These are phyloP conservation scores for Chrysanthemum makinoi DNA, from an alignment of 129 eudicot genomes.

Conservation along the genomic window DNA sequence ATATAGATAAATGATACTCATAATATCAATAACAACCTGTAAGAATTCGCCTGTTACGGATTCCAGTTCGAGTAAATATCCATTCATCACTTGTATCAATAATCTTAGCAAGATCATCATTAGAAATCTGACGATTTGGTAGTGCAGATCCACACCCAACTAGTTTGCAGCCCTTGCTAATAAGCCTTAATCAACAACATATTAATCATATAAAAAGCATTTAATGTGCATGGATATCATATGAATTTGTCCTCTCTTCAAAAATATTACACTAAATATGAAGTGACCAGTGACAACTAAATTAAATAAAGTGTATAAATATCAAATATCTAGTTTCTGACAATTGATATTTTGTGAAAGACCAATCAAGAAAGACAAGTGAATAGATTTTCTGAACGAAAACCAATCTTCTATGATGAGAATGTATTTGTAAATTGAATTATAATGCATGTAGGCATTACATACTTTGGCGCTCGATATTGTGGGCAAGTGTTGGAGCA, in stretches of 20 bases:
- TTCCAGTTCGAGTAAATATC: constrained; percentile 78
- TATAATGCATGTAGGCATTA: too few species aligned
- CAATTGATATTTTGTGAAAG: too few species aligned
- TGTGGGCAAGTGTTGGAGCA: constrained; percentile 37
- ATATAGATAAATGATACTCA: not conserved
- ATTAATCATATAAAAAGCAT: not conserved
- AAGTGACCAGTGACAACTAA: not conserved
- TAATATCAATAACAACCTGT: constrained; percentile 40
- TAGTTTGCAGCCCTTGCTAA: constrained; percentile 65
- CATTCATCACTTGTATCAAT: constrained; percentile 85
- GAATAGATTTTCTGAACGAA: too few species aligned
- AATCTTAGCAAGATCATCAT: constrained; percentile 68
- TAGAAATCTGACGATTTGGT: constrained; percentile 61
- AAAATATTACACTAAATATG: not conserved
- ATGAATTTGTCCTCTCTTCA: not conserved
- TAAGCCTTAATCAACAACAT: constrained; percentile 23
- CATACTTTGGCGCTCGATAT: constrained; percentile 43
- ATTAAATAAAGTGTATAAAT: too few species aligned
- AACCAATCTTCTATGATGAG: too few species aligned
- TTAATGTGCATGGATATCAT: not conserved
- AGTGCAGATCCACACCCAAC: constrained; percentile 92
- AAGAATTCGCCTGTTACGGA: constrained; percentile 63
- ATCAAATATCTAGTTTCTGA: not conserved
- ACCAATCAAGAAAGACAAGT: too few species aligned
- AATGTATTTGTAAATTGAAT: too few species aligned